These are phyloP conservation scores for Apium graveolens DNA, from an alignment of 129 eudicot genomes.

Conservation along the genomic window DNA sequence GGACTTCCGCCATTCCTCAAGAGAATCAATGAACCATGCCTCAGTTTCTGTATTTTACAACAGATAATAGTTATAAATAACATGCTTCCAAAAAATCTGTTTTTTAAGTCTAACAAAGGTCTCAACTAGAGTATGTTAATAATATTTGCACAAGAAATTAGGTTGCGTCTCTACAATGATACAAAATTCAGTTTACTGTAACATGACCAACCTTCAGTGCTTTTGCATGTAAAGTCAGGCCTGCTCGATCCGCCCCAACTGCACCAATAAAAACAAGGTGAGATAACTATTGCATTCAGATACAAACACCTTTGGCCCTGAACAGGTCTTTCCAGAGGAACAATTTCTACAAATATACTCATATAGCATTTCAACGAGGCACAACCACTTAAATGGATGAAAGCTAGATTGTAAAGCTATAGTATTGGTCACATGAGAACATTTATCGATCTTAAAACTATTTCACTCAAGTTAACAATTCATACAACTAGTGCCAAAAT, in stretches of 20 bases:
- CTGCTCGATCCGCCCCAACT: constrained; percentile 99
- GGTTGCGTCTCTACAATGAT: neutral
- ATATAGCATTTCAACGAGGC: neutral
- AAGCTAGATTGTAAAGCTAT: neutral
- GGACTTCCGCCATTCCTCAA: constrained; percentile 97
- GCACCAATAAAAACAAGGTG: constrained; percentile 20
- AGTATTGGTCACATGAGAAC: neutral
- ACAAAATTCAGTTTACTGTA: neutral
- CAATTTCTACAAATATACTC: too few relatives aligned
- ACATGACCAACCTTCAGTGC: constrained; percentile 79
- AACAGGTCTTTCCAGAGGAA: too few relatives aligned
- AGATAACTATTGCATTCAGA: neutral
- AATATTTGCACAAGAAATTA: neutral
- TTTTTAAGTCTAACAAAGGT: neutral
- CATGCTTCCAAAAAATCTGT: neutral
- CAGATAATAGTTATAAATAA: neutral
- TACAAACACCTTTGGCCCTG: neutral
- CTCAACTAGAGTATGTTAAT: neutral
- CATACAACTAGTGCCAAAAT: neutral
- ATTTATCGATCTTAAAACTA: neutral
- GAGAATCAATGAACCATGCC: constrained; percentile 96
- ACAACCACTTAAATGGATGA: neutral
- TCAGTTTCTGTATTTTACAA: constrained; percentile 66
- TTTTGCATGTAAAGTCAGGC: constrained; percentile 94
- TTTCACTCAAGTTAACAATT: neutral